phyloP scores from a whole-genome alignment of 2,329 filamentous ascomycete species.

The Talaromyces atroroseus region DNA sequence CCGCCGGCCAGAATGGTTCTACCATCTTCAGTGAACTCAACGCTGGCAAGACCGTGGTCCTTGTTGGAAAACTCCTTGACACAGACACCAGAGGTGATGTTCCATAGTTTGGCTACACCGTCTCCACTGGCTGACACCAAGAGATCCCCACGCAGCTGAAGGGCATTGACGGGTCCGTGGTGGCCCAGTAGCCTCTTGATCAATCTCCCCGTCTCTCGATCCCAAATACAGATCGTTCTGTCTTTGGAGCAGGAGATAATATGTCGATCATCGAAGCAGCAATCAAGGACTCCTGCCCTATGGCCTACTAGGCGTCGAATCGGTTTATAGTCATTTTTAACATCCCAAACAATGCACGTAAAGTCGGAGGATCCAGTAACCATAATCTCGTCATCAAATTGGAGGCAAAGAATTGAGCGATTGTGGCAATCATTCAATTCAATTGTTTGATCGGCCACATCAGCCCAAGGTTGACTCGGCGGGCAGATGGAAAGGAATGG shows the following conservation, averaged over 20 bases:
- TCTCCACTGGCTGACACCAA: slow-evolving; percentile 93
- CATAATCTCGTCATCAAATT: slow-evolving; percentile 88
- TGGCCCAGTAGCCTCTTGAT: slow-evolving; percentile 79
- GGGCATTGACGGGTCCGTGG: slow-evolving; percentile 87
- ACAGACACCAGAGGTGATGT: slow-evolving; percentile 78
- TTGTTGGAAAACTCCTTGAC: slow-evolving; percentile 87
- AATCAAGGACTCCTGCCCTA: slow-evolving; percentile 81
- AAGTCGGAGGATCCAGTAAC: slow-evolving; percentile 93
- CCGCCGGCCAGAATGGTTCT: slow-evolving; percentile 88
- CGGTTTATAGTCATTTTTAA: slow-evolving; percentile 71
- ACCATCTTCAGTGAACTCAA: slow-evolving; percentile 94
- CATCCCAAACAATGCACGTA: slow-evolving; percentile 85
- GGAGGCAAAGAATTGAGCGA: slow-evolving; percentile 88
- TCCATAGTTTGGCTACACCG: slow-evolving; percentile 91
- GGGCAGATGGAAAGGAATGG: slow-evolving; percentile 47
- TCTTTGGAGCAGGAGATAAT: slow-evolving; percentile 98
- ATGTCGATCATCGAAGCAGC: slow-evolving; percentile 85
- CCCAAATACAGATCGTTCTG: slow-evolving; percentile 88
- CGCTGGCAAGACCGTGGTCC: slow-evolving; percentile 89
- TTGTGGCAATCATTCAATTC: slow-evolving; percentile 62
- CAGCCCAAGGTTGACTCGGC: slow-evolving; percentile 49
- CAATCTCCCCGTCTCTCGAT: slow-evolving; percentile 69
- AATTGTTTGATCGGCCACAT: slow-evolving; percentile 40
- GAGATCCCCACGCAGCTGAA: slow-evolving; percentile 87
- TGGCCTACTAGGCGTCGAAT: slow-evolving; percentile 74